Percentiles rank a stretch among this genome's conserved stretches.
These are phyloP conservation scores for Solanum phureja DNA, from an alignment of 257 asterid genomes.

Conservation along the genomic window DNA sequence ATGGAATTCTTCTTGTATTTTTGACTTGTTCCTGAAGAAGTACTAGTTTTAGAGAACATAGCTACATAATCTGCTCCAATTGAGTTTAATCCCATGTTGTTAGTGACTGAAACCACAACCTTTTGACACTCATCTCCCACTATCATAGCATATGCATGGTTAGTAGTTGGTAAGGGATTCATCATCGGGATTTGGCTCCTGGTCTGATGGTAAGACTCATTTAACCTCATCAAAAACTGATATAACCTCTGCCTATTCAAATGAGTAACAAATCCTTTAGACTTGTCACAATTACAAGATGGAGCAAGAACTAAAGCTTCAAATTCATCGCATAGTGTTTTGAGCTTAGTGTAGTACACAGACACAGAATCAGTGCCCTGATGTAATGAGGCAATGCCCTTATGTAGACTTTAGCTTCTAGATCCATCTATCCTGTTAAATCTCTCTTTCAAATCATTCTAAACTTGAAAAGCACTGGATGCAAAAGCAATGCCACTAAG, in stretches of 20 bases:
- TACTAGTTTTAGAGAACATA: not conserved
- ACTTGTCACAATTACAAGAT: not conserved
- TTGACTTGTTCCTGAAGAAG: not conserved
- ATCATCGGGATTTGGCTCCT: not conserved
- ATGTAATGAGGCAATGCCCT: too few species aligned
- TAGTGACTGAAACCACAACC: not conserved
- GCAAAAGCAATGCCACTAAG: not conserved
- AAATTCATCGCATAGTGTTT: not conserved
- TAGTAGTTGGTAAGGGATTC: not conserved
- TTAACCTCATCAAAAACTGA: not conserved
- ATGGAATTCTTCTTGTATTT: too few species aligned
- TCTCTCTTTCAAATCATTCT: not conserved
- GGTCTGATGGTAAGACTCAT: not conserved
- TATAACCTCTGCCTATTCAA: not conserved
- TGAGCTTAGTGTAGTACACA: not conserved
- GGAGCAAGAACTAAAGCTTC: not conserved
- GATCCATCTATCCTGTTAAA: not conserved
- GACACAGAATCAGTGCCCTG: too few species aligned
- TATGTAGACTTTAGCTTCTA: not conserved
- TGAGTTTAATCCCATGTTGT: not conserved
- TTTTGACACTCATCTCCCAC: not conserved
- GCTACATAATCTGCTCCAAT: fast-evolving
- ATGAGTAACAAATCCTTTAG: not conserved
- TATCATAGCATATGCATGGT: not conserved
- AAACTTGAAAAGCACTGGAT: not conserved